These are phyloP conservation scores for Bipolaris victoriae DNA, from an alignment of 2,329 filamentous ascomycete species.

Conservation along the genomic window DNA sequence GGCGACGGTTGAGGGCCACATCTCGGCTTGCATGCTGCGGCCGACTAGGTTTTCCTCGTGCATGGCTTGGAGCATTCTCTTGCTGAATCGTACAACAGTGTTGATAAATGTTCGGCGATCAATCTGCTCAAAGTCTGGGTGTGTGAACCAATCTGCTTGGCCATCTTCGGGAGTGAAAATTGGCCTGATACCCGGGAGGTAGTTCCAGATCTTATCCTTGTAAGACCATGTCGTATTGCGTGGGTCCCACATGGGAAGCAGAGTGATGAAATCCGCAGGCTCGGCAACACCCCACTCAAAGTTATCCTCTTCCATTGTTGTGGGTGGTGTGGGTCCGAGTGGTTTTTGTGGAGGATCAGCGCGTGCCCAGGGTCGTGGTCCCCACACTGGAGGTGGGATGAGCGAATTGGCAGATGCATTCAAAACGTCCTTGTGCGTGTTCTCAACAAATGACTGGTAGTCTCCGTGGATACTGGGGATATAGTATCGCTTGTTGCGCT, in stretches of 20 bases:
- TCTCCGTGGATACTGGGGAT: constrained; percentile 59
- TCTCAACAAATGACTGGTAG: constrained; percentile 54
- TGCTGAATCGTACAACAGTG: constrained; percentile 82
- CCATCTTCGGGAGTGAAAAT: constrained; percentile 86
- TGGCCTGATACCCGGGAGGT: constrained; percentile 64
- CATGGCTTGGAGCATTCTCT: constrained; percentile 81
- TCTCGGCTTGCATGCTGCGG: constrained; percentile 92
- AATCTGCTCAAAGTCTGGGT: constrained; percentile 56
- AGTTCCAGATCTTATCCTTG: constrained; percentile 59
- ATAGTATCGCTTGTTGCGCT: constrained; percentile 64
- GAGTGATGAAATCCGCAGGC: constrained; percentile 87
- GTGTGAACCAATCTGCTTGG: constrained; percentile 61
- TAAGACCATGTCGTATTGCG: constrained; percentile 79
- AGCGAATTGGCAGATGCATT: constrained; percentile 47
- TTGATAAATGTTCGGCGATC: constrained; percentile 86
- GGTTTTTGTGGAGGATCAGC: constrained; percentile 70
- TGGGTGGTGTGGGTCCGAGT: constrained; percentile 75
- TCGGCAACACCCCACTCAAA: constrained; percentile 89
- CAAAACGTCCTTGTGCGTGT: constrained; percentile 51
- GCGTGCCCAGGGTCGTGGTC: constrained; percentile 70
- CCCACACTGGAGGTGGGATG: constrained; percentile 75
- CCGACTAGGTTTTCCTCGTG: constrained; percentile 87
- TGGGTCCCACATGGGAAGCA: constrained; percentile 92
- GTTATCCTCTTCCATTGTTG: constrained; percentile 75
- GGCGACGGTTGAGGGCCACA: constrained; percentile 90